phyloP scores from a whole-genome alignment of 2,329 filamentous ascomycete genomes.

The Colletotrichum aenigma region DNA sequence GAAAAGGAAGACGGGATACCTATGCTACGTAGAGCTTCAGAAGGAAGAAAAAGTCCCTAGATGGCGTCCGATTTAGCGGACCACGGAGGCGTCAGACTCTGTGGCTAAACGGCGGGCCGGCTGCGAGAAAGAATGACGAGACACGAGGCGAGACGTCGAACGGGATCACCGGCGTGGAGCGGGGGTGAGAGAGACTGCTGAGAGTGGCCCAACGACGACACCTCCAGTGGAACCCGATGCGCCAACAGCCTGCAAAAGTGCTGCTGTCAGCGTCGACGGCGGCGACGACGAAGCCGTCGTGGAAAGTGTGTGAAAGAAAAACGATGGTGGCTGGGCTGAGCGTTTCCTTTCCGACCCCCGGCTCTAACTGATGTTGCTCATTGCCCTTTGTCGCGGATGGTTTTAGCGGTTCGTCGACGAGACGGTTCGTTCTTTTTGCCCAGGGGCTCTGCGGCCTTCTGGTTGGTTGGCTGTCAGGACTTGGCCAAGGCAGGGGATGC shows the following conservation, averaged over 20 bases:
- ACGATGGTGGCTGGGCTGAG: not conserved
- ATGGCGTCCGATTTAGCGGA: not conserved
- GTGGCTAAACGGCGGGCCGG: not conserved
- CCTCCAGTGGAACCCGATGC: not conserved
- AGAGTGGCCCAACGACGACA: not conserved
- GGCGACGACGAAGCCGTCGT: not conserved
- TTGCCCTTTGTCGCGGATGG: not conserved
- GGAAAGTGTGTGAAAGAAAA: not conserved
- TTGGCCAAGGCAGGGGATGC: not conserved
- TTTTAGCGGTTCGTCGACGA: not conserved
- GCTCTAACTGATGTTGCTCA: not conserved
- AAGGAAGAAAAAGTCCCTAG: not conserved
- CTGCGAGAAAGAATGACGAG: constrained; percentile 2
- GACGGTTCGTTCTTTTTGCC: not conserved
- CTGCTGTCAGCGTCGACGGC: not conserved
- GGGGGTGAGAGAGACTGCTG: not conserved
- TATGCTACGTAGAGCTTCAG: not conserved
- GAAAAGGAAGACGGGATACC: not conserved
- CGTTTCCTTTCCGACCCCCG: not conserved
- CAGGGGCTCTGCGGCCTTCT: not conserved
- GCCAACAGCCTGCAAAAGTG: not conserved
- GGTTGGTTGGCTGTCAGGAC: not conserved
- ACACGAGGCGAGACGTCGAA: not conserved
- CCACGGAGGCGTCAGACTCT: not conserved
- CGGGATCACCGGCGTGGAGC: not conserved